Percentiles rank a stretch among this genome's conserved stretches.
phyloP scores from a whole-genome alignment of 306 rosid genomes.

The Cyclanthera cordifolia region DNA sequence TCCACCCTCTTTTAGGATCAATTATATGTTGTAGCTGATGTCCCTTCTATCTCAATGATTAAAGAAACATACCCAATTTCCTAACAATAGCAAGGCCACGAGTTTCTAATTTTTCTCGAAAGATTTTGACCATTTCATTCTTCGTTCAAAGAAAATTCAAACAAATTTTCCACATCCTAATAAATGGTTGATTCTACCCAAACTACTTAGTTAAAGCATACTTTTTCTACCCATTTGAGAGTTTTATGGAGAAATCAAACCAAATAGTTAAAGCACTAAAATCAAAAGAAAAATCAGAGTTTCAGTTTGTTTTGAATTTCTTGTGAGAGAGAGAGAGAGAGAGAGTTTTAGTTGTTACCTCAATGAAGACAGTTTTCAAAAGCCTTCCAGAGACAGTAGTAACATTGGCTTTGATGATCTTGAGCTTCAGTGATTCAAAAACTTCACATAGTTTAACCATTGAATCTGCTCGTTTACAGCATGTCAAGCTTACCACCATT shows the following conservation, averaged over 20 bases:
- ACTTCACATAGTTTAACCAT: constrained; percentile 80
- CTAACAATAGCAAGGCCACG: not conserved
- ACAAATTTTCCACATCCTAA: no score
- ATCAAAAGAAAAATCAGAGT: not conserved
- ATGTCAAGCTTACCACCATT: constrained; percentile 66
- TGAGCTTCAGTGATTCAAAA: constrained; percentile 85
- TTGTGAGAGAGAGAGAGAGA: not conserved
- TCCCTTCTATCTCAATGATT: not conserved
- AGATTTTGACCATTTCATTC: no score
- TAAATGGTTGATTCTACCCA: no score
- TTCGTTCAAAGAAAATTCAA: no score
- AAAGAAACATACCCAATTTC: not conserved
- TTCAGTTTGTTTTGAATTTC: not conserved
- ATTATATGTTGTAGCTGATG: not conserved
- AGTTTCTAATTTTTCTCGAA: not conserved
- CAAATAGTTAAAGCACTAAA: not conserved
- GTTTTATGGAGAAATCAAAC: not conserved
- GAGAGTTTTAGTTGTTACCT: constrained; percentile 29
- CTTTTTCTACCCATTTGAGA: not conserved
- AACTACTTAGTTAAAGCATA: no score
- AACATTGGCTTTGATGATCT: constrained; percentile 60
- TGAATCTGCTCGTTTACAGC: constrained; percentile 71
- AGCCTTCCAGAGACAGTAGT: constrained; percentile 63
- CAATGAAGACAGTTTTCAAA: constrained; percentile 71
- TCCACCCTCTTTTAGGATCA: not conserved